phyloP scores from a whole-genome alignment of 352 stramenopile genomes.

The Phytophthora pseudosyringae region DNA sequence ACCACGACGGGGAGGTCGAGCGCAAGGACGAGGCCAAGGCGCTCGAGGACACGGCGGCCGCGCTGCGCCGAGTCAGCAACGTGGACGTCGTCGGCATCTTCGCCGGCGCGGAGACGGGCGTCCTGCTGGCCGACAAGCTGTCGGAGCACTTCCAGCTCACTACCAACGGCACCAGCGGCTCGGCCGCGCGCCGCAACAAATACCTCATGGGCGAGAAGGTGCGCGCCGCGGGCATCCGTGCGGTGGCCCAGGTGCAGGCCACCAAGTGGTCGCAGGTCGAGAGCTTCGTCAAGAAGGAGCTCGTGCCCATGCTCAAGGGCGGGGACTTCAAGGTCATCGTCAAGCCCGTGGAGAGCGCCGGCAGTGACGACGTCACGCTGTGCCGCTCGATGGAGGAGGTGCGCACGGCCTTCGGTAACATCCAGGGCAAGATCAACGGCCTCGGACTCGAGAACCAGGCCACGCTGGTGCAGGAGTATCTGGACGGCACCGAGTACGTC shows the following conservation, averaged over 20 bases:
- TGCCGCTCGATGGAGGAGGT: conserved; percentile 92
- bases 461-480: conserved; percentile 95
- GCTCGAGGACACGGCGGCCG: conserved; percentile 45
- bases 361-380: conserved; percentile 94
- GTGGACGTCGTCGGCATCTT: conserved; percentile 85
- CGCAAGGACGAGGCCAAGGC: conserved; percentile 33
- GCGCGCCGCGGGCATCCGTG: conserved; percentile 68
- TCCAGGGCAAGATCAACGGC: conserved; percentile 91
- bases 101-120: conserved; percentile 93
- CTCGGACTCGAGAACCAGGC: conserved; percentile 87
- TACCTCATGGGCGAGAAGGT: conserved; percentile 90
- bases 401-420: conserved; percentile 89
- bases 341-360: conserved; percentile 94
- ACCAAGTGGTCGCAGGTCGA: conserved; percentile 87
- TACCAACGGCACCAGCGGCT: conserved; percentile 86
- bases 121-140: conserved; percentile 91
- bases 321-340: conserved; percentile 83
- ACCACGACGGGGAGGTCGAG: conserved; percentile 66
- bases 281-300: conserved; percentile 78
- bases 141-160: conserved; percentile 89
- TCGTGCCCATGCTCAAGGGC: conserved; percentile 39
- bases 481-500: conserved; percentile 95
- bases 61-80: conserved; percentile 40
- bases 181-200: conserved; percentile 90
- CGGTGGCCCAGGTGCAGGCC: conserved; percentile 74